A percentile compares a stretch with the other conserved stretches of the same genome.
Evolutionary conservation across 805 yeast genomes (phyloP).

Genomic region (Saturnispora zaruensis): DNA sequence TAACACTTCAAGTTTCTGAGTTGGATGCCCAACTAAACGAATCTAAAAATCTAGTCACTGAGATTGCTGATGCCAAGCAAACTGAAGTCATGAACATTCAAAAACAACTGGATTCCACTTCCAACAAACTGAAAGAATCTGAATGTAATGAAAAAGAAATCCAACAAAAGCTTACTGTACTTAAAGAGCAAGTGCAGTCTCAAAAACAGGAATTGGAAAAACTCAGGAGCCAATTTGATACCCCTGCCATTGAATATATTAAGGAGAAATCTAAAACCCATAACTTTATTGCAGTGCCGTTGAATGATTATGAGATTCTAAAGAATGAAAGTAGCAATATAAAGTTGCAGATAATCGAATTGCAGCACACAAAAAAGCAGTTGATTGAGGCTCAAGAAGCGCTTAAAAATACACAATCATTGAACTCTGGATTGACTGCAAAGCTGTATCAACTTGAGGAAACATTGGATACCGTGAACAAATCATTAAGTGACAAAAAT

Average conservation of each 20-base stretch:
- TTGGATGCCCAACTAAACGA: background rate
- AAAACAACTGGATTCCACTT: background rate
- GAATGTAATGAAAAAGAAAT: background rate
- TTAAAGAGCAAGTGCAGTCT: background rate
- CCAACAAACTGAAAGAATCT: background rate
- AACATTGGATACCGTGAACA: background rate
- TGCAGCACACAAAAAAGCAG: background rate
- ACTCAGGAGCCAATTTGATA: slow-evolving; percentile 7
- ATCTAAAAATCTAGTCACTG: background rate
- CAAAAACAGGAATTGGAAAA: background rate
- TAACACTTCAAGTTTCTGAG: background rate
- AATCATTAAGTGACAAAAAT: background rate
- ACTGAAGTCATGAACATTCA: background rate
- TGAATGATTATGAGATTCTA: slow-evolving; percentile 6
- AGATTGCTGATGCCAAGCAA: background rate
- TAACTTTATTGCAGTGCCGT: slow-evolving; percentile 13
- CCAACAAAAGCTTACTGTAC: background rate
- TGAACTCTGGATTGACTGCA: background rate
- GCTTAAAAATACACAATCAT: background rate
- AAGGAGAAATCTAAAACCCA: slow-evolving; percentile 10
- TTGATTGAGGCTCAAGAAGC: background rate
- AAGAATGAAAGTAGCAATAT: background rate
- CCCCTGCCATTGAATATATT: slow-evolving; percentile 16
- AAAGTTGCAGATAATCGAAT: background rate
- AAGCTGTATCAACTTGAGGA: background rate